Base-by-base conservation (phyloP, 495 filamentous ascomycete species). In the Cudoniella acicularis region DNA sequence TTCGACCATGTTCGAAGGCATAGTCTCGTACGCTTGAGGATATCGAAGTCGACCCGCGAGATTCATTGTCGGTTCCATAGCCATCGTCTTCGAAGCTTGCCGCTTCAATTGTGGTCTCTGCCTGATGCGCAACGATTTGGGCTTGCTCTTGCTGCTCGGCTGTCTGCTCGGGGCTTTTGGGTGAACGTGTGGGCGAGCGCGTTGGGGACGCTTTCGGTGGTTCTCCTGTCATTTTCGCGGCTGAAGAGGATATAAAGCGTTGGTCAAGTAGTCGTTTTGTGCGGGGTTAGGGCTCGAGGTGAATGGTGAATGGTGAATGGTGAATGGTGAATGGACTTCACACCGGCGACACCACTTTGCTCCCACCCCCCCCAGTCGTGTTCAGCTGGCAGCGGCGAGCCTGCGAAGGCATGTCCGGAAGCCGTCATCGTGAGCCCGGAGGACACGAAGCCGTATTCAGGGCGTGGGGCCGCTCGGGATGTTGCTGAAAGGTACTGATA, bases 1-100 rank as follows among this genome's bases (percentile, higher is more conserved):
- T 73, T 18, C 83, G 72, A 3, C 81, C 80, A 65, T 85, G 81
- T 65, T 84, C 79, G 57, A 77, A 74, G 16, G 40, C 41, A 42
- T 47, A 56, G 24, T 56, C 53, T 24, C 53, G 40, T 3, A 56
- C 53, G 18, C 30, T 45, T 9, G 53, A 48, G 20, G 53, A 56
- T 47, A 56, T 56, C 23, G 53, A 56, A 17, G 53, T 56, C 22
- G 53, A 47, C 9, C 8, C 41, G 10, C 53, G 40, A n/a, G 53
- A 56, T 2, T 56, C 53, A 17, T 11, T 13, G 9, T 56, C 53
- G 2, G 53, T 47, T 27, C 25, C 53, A 42, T 56, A 56, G 1
- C 53, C 53, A 18, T 46, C 53, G 20, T 25, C 40, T 21, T 17
- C n/a, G 27, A 47, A 40, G 21, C 11, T 25, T 8, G 9, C 57